Conservation (phyloP, 2,329 filamentous ascomycete genomes). For the Ophidiomyces ophidiicola region DNA sequence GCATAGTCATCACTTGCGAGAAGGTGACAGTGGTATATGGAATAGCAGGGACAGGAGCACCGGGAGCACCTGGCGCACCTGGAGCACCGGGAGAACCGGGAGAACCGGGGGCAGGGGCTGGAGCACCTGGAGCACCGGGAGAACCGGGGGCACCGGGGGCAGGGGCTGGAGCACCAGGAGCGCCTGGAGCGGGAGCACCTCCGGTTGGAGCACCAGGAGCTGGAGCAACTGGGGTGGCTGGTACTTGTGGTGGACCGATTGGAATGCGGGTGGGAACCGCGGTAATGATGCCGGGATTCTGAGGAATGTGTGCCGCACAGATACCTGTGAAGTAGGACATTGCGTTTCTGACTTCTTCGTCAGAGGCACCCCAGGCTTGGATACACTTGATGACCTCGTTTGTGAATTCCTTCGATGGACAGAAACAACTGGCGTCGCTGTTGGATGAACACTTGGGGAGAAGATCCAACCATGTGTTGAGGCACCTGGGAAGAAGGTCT, state of each 20-base stretch:
- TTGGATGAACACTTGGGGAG: slow-evolving; percentile 65
- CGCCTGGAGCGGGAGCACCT: slow-evolving; percentile 12
- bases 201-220: slow-evolving; percentile 33
- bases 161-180: slow-evolving; percentile 35
- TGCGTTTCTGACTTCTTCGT: slow-evolving; percentile 55
- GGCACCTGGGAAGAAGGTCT: slow-evolving; percentile 65
- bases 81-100: slow-evolving; percentile 38
- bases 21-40: slow-evolving; percentile 32
- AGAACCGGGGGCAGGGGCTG: slow-evolving; percentile 51
- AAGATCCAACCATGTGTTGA: slow-evolving; percentile 77
- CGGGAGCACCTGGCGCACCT: slow-evolving; percentile 32
- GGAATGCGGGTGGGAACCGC: slow-evolving; percentile 53
- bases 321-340: slow-evolving; percentile 82
- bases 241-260: slow-evolving; percentile 38
- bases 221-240: slow-evolving; percentile 32
- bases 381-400: slow-evolving; percentile 71
- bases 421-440: slow-evolving; percentile 75
- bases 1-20: slow-evolving; percentile 21
- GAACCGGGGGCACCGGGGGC: slow-evolving; percentile 24
- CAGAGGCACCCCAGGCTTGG: slow-evolving; percentile 57
- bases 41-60: slow-evolving; percentile 32
- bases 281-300: slow-evolving; percentile 79
- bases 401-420: slow-evolving; percentile 64
- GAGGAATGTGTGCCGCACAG: slow-evolving; percentile 60
- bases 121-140: slow-evolving; percentile 46